These are phyloP conservation scores for Neonectria punicea DNA, from an alignment of 2,329 filamentous ascomycete genomes.

Conservation along the genomic window DNA sequence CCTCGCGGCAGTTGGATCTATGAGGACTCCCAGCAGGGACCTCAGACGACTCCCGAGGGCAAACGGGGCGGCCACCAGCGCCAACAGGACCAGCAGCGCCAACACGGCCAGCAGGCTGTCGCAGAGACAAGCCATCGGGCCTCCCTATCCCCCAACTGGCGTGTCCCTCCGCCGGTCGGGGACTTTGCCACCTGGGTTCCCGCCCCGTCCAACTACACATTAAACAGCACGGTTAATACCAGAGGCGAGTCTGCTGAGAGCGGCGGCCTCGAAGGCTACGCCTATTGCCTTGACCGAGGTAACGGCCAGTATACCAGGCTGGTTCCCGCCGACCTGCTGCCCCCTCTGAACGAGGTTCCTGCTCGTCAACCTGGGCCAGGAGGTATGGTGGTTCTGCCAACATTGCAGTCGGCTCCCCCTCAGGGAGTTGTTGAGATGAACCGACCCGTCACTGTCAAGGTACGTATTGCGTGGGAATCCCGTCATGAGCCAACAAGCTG, in stretches of 20 bases:
- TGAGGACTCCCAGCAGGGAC: constrained; percentile 21
- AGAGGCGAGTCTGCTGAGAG: neutral
- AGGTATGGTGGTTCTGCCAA: constrained; percentile 61
- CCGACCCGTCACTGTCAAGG: constrained; percentile 51
- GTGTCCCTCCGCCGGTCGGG: constrained; percentile 21
- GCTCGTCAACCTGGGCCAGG: constrained; percentile 49
- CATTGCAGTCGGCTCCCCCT: constrained; percentile 50
- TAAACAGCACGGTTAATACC: constrained; percentile 1
- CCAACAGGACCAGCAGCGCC: constrained; percentile 24
- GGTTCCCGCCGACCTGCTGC: constrained; percentile 65
- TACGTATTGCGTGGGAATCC: constrained; percentile 44
- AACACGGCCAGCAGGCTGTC: constrained; percentile 2
- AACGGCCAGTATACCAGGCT: constrained; percentile 65
- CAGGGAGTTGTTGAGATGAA: constrained; percentile 52
- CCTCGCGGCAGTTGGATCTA: neutral
- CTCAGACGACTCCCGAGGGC: constrained; percentile 11
- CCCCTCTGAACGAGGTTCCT: constrained; percentile 56
- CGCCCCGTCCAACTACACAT: constrained; percentile 26
- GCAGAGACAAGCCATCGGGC: constrained; percentile 21
- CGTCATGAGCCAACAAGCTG: constrained; percentile 39
- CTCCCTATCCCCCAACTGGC: constrained; percentile 36
- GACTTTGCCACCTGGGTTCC: constrained; percentile 18
- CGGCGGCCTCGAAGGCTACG: constrained; percentile 44
- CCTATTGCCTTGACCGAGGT: constrained; percentile 64
- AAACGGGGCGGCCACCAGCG: constrained; percentile 20